Conservation (phyloP, 805 yeast genomes). For the Lachancea fermentati region DNA sequence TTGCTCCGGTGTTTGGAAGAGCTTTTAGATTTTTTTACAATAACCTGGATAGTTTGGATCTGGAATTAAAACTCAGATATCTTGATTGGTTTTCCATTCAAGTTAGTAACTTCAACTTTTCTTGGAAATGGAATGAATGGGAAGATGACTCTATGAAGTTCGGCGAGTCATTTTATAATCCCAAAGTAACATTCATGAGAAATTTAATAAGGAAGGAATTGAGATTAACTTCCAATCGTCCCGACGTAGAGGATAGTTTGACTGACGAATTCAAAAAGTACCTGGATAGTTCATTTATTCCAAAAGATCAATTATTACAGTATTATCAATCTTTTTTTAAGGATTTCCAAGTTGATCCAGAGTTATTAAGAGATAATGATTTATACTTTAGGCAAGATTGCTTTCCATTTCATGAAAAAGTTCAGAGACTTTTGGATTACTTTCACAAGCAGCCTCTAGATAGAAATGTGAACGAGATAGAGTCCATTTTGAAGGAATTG, state of each 20-base stretch:
- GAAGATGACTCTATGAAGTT: slow-evolving; percentile 47
- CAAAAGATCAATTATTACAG: slow-evolving; percentile 30
- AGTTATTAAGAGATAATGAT: slow-evolving; percentile 31
- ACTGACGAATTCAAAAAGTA: slow-evolving; percentile 51
- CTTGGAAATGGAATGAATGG: slow-evolving; percentile 99
- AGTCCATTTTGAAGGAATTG: slow-evolving; percentile 27
- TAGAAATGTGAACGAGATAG: slow-evolving; percentile 29
- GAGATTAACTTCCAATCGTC: slow-evolving; percentile 63
- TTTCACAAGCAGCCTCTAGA: slow-evolving; percentile 32
- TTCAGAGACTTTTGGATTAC: slow-evolving; percentile 35
- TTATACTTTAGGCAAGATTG: slow-evolving; percentile 36
- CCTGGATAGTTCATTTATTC: slow-evolving; percentile 40
- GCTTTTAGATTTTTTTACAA: slow-evolving; percentile 79
- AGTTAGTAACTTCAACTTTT: slow-evolving; percentile 86
- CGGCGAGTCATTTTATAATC: slow-evolving; percentile 51
- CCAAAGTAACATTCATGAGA: slow-evolving; percentile 64
- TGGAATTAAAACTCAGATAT: slow-evolving; percentile 65
- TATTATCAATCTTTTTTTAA: slow-evolving; percentile 35
- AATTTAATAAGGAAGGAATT: slow-evolving; percentile 81
- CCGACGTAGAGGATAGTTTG: slow-evolving; percentile 65
- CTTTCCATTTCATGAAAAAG: slow-evolving; percentile 34
- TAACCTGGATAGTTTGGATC: slow-evolving; percentile 61
- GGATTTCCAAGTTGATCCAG: slow-evolving; percentile 24
- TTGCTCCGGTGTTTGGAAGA: slow-evolving; percentile 93
- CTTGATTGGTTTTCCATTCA: slow-evolving; percentile 92